phyloP scores from a whole-genome alignment of 768 basidiomycete species.

The Podaxis pistillaris region DNA sequence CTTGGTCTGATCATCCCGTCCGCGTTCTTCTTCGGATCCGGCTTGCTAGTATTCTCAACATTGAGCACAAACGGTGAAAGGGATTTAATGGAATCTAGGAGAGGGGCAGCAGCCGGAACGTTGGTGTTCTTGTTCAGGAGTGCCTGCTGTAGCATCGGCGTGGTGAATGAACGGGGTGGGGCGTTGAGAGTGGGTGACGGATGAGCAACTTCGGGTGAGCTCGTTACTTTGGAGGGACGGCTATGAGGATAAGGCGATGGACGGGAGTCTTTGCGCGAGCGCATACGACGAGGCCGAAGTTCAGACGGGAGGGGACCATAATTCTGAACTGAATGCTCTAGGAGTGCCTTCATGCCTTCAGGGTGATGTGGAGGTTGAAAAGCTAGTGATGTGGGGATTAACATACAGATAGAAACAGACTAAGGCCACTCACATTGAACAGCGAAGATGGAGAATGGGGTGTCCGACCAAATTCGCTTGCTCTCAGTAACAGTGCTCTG shows the following conservation, averaged over 20 bases:
- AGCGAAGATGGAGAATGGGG: constrained; percentile 70
- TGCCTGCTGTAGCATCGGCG: constrained; percentile 42
- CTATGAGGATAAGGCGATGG: constrained; percentile 69
- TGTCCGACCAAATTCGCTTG: constrained; percentile 63
- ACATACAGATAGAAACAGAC: background rate
- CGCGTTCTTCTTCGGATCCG: constrained; percentile 38
- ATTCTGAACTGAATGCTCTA: constrained; percentile 69
- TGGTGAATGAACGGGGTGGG: constrained; percentile 4
- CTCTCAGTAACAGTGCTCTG: constrained; percentile 67
- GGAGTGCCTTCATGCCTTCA: constrained; percentile 66
- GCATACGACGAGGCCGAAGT: constrained; percentile 56
- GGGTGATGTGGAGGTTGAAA: constrained; percentile 69
- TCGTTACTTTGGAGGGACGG: constrained; percentile 42
- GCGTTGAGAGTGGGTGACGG: background rate
- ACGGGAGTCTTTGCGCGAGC: constrained; percentile 69
- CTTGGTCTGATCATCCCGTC: constrained; percentile 43
- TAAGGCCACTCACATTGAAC: constrained; percentile 57
- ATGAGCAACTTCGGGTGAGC: constrained; percentile 30
- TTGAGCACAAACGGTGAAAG: constrained; percentile 35
- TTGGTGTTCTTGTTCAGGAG: constrained; percentile 37
- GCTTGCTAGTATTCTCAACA: constrained; percentile 29
- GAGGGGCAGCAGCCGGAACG: constrained; percentile 32
- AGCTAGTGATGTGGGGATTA: constrained; percentile 37
- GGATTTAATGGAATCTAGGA: constrained; percentile 39
- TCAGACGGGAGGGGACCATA: constrained; percentile 76